These are phyloP conservation scores for Umbilicaria muhlenbergii DNA, from an alignment of 495 filamentous ascomycete species.

Conservation along the genomic window DNA sequence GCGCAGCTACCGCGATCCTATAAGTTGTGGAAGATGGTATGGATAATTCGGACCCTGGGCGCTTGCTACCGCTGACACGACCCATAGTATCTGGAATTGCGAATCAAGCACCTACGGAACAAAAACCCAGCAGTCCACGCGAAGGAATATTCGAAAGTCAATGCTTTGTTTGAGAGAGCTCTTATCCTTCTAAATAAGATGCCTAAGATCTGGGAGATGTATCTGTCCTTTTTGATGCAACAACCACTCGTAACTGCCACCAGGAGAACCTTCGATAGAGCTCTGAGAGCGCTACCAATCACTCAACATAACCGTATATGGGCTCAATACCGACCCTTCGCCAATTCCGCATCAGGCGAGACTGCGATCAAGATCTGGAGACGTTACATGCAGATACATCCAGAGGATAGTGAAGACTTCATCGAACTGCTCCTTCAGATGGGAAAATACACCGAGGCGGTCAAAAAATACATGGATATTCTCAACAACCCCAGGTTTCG, in stretches of 20 bases:
- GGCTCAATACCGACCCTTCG: conserved; percentile 82
- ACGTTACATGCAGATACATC: conserved; percentile 95
- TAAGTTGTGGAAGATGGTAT: conserved; percentile 96
- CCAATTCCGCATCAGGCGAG: conserved; percentile 78
- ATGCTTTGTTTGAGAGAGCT: conserved; percentile 86
- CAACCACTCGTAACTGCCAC: conserved; percentile 89
- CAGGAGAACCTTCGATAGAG: conserved; percentile 82
- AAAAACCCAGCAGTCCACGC: conserved; percentile 73
- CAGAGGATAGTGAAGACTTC: conserved; percentile 90
- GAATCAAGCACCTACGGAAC: conserved; percentile 65
- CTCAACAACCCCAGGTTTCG: conserved; percentile 84
- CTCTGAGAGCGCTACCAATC: conserved; percentile 83
- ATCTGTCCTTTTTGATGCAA: conserved; percentile 75
- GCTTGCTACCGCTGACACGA: not conserved
- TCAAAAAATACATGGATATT: conserved; percentile 84
- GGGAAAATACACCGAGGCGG: conserved; percentile 79
- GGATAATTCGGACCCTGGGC: conserved; percentile 7
- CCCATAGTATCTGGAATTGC: conserved; percentile 67
- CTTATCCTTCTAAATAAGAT: conserved; percentile 96
- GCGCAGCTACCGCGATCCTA: conserved; percentile 82
- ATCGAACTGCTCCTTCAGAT: conserved; percentile 75
- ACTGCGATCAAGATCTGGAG: conserved; percentile 91
- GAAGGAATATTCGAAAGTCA: conserved; percentile 81
- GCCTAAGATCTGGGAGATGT: conserved; percentile 98
- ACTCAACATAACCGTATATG: conserved; percentile 97